Percentiles rank a stretch among this genome's conserved stretches.
These are phyloP conservation scores for Didymella arachidicola DNA, from an alignment of 2,329 filamentous ascomycete genomes.

Conservation along the genomic window DNA sequence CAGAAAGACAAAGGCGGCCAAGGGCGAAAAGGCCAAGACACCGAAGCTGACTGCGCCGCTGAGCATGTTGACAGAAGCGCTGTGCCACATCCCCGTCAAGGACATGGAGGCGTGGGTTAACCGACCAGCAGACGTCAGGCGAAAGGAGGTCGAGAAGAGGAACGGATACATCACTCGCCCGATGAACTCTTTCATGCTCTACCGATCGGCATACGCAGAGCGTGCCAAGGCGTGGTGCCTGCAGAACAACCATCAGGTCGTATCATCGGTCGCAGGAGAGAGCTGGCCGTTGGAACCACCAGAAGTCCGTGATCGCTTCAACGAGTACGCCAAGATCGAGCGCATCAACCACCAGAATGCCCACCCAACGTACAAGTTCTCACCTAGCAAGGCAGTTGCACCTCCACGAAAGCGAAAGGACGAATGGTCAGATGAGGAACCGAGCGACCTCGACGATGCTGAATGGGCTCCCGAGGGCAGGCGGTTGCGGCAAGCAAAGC, in stretches of 20 bases:
- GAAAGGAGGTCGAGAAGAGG: conserved; percentile 71
- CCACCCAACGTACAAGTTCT: conserved; percentile 93
- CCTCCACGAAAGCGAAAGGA: conserved; percentile 59
- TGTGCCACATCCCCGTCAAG: conserved; percentile 68
- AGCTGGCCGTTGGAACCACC: conserved; percentile 85
- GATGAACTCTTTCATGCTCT: conserved; percentile 99
- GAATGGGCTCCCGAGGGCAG: conserved; percentile 48
- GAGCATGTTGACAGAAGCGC: conserved; percentile 72
- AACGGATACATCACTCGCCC: conserved; percentile 86
- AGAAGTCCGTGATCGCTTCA: conserved; percentile 77
- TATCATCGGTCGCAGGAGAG: conserved; percentile 84
- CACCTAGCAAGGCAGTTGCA: conserved; percentile 73
- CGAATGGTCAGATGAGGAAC: conserved; percentile 49
- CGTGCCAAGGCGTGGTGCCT: conserved; percentile 81
- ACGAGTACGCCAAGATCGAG: conserved; percentile 79
- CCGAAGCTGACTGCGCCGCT: conserved; percentile 71
- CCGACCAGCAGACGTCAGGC: conserved; percentile 71
- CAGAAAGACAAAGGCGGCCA: conserved; percentile 56
- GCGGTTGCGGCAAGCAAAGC: conserved; percentile 33
- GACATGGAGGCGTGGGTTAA: conserved; percentile 85
- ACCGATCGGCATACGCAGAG: conserved; percentile 90
- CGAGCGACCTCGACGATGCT: conserved; percentile 53
- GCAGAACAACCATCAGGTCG: conserved; percentile 91
- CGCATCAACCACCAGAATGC: conserved; percentile 83
- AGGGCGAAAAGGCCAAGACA: conserved; percentile 55